These are phyloP conservation scores for Ogataea polymorpha DNA, from an alignment of 805 yeast species.

Conservation along the genomic window DNA sequence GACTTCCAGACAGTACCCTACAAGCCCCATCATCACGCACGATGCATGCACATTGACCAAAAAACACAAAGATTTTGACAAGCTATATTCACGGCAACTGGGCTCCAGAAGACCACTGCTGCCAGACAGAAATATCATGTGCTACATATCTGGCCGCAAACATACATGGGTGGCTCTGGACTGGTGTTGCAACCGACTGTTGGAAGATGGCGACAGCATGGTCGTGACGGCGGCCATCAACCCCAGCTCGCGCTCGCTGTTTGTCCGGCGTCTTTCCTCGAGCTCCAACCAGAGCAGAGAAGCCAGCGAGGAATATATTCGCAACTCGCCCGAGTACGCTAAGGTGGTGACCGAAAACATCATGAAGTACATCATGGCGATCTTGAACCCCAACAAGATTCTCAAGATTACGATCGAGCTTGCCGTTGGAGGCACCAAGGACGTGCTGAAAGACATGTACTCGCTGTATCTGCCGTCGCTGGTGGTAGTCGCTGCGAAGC, in stretches of 20 bases:
- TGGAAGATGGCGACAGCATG: conserved; percentile 65
- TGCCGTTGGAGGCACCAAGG: conserved; percentile 55
- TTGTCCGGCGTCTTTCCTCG: conserved; percentile 22
- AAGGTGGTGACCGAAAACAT: conserved; percentile 45
- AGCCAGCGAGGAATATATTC: conserved; percentile 33
- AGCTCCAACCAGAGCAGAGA: conserved; percentile 8
- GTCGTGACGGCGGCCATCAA: conserved; percentile 56
- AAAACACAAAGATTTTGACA: conserved; percentile 46
- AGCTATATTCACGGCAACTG: conserved; percentile 39
- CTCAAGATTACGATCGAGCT: conserved; percentile 58
- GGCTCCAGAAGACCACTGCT: conserved; percentile 33
- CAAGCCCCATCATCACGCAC: conserved; percentile 37
- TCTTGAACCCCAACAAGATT: conserved; percentile 44
- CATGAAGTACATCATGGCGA: conserved; percentile 49
- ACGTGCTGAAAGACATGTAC: conserved; percentile 56
- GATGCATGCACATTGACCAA: conserved; percentile 44
- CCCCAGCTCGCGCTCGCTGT: conserved; percentile 25
- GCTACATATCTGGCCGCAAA: conserved; percentile 64
- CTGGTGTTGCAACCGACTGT: conserved; percentile 54
- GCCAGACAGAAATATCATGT: conserved; percentile 54
- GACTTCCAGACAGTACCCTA: conserved; percentile 29
- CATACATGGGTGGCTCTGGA: conserved; percentile 86
- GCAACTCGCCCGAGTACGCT: conserved; percentile 46
- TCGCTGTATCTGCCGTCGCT: conserved; percentile 59
- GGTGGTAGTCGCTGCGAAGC: conserved; percentile 55